Evolutionary conservation across 2,329 filamentous ascomycete species (phyloP).

Genomic region (Sporothrix inflata): DNA sequence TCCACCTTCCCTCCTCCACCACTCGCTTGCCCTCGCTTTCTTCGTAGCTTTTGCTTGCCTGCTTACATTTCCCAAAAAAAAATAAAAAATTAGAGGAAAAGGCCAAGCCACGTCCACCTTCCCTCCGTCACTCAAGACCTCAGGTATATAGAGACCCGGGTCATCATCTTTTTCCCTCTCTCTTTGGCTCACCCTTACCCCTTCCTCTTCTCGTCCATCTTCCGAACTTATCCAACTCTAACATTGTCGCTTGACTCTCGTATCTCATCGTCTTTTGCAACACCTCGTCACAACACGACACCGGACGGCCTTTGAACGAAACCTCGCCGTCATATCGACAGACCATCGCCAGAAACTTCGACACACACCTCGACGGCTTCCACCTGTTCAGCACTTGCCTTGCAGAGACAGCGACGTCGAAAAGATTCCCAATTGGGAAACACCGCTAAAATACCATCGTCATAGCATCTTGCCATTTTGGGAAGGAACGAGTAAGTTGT

Average conservation of each 20-base stretch:
- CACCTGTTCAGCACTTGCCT: neutral
- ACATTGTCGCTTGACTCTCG: neutral
- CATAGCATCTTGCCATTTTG: conserved; percentile 13
- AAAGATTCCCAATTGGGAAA: neutral
- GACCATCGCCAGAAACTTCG: neutral
- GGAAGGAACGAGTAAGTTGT: conserved; percentile 27
- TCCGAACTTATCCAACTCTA: neutral
- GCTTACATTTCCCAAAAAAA: neutral
- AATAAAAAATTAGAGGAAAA: neutral
- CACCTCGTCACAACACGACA: neutral
- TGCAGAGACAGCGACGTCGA: neutral
- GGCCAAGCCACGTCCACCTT: conserved; percentile 15
- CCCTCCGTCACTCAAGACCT: conserved; percentile 8
- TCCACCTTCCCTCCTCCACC: neutral
- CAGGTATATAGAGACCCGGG: conserved; percentile 19
- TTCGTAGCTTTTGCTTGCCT: neutral
- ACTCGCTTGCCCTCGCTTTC: conserved; percentile 35
- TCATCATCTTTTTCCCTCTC: neutral
- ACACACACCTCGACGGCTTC: neutral
- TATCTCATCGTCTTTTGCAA: neutral
- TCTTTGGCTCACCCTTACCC: neutral
- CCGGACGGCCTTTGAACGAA: neutral
- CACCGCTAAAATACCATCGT: neutral
- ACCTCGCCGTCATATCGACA: neutral
- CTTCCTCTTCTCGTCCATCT: neutral